Conservation (phyloP, 495 filamentous ascomycete genomes). For the Cudoniella acicularis region DNA sequence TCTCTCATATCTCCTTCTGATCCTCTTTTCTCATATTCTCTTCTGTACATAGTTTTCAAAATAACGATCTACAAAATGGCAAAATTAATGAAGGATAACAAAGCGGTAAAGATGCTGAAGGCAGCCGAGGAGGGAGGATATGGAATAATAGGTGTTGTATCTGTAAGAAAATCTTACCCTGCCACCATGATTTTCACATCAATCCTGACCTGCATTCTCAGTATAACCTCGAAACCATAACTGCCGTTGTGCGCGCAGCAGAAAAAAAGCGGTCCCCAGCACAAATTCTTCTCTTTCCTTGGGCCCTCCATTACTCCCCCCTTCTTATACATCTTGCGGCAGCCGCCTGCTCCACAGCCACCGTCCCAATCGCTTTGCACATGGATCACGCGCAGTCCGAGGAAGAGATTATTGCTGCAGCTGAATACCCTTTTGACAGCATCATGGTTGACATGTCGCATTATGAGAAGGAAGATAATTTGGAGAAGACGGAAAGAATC, state of each 20-base stretch:
- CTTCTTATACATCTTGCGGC: conserved; percentile 62
- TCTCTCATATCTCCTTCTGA: not conserved
- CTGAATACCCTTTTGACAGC: conserved; percentile 55
- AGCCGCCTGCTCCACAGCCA: conserved; percentile 57
- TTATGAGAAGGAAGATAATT: conserved; percentile 64
- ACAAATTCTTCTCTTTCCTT: conserved; percentile 85
- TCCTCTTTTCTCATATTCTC: not conserved
- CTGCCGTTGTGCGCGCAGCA: conserved; percentile 74
- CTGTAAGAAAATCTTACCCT: conserved; percentile 27
- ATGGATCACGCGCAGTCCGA: conserved; percentile 74
- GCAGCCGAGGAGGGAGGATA: conserved; percentile 62
- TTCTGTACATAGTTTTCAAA: not conserved
- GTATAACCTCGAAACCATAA: conserved; percentile 83
- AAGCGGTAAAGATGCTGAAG: conserved; percentile 64
- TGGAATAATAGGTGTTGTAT: conserved; percentile 72
- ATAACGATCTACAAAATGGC: conserved; percentile 16
- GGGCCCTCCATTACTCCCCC: conserved; percentile 58
- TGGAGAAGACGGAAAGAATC: conserved; percentile 54
- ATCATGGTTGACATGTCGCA: conserved; percentile 66
- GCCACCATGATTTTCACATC: not conserved
- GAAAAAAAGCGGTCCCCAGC: conserved; percentile 69
- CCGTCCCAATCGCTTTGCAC: conserved; percentile 69
- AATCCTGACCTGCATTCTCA: not conserved
- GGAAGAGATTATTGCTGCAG: conserved; percentile 59
- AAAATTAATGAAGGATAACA: conserved; percentile 44